These are phyloP conservation scores for Chimonanthus salicifolius DNA, from an alignment of 164 flowering plant species.

Conservation along the genomic window DNA sequence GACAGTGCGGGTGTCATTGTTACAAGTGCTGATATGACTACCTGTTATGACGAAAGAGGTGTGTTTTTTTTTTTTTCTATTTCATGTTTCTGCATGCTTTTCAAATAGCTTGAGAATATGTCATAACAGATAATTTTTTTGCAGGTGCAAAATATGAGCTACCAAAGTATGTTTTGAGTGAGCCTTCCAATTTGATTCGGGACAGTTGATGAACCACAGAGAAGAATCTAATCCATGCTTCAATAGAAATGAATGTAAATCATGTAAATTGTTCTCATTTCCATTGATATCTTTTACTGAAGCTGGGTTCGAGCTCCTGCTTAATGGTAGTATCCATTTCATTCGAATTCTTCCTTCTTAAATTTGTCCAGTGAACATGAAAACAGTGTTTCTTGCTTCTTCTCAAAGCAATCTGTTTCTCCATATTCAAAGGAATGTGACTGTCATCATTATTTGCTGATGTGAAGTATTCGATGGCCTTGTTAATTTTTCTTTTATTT, in stretches of 20 bases:
- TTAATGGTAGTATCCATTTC: background rate
- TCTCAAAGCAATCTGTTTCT: background rate
- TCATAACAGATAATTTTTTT: constrained; percentile 3
- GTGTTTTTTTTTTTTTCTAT: background rate
- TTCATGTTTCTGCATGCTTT: background rate
- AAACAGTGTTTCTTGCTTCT: background rate
- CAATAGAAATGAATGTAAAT: constrained; percentile 37
- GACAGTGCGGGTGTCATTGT: constrained; percentile 88
- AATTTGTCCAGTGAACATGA: background rate
- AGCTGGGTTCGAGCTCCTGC: background rate
- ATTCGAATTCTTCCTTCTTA: background rate
- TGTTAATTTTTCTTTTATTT: no score
- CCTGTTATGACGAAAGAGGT: constrained; percentile 96
- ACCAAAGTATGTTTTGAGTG: constrained; percentile 83
- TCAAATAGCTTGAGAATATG: background rate
- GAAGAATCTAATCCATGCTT: constrained; percentile 9
- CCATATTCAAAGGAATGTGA: background rate
- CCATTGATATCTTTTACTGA: constrained; percentile 8
- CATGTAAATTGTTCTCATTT: constrained; percentile 36
- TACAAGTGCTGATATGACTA: constrained; percentile 68
- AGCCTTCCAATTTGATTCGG: constrained; percentile 72
- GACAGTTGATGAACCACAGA: constrained; percentile 28
- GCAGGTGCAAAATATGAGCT: constrained; percentile 94
- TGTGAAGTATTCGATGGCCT: no score
- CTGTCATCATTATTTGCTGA: background rate